phyloP scores from a whole-genome alignment of 176 grass and related monocot genomes.

The Miscanthus lutarioriparius region DNA sequence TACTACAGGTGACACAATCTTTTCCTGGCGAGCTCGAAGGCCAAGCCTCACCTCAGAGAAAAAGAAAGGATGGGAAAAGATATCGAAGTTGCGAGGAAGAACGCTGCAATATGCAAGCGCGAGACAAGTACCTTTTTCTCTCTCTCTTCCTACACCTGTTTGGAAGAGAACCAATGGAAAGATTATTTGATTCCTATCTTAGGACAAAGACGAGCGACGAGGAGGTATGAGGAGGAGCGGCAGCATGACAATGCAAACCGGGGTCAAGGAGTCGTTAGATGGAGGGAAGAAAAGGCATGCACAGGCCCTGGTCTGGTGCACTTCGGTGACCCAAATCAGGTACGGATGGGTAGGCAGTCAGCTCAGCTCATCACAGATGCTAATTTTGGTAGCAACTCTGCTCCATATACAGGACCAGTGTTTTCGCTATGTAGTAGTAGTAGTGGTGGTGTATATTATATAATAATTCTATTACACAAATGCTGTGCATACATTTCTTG shows the following conservation, averaged over 20 bases:
- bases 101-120: constrained; percentile 23
- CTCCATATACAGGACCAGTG: neutral
- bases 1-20: neutral
- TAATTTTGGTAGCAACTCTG: constrained; percentile 42
- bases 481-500: neutral
- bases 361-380: constrained; percentile 23
- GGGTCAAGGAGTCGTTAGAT: constrained; percentile 39
- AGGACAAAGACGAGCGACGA: constrained; percentile 33
- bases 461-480: neutral
- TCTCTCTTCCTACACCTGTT: neutral
- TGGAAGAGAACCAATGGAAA: constrained; percentile 15
- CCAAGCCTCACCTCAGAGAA: constrained; percentile 17
- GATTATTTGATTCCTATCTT: constrained; percentile 35
- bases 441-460: no score
- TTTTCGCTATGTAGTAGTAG: neutral
- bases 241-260: constrained; percentile 6
- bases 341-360: constrained; percentile 36
- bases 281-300: constrained; percentile 52
- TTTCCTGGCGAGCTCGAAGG: neutral
- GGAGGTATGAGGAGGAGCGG: constrained; percentile 35
- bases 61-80: constrained; percentile 15
- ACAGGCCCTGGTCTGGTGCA: constrained; percentile 22
- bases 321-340: constrained; percentile 42
- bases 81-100: constrained; percentile 1
- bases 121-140: constrained; percentile 6